Conservation (phyloP, 495 filamentous ascomycete species). For the Tuber melanosporum region DNA sequence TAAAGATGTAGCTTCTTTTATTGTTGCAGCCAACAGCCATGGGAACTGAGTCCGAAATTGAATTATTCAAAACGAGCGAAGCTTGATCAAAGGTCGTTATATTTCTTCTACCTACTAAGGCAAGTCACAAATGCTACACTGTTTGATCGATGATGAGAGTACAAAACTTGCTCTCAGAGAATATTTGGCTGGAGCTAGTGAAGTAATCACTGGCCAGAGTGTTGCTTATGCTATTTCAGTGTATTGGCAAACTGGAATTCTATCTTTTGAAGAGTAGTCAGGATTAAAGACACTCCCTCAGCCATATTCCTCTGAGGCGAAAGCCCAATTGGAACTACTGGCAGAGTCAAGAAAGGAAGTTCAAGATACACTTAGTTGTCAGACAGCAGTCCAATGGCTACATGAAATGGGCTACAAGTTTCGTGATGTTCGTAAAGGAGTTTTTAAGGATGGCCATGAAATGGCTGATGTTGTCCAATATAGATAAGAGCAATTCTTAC, state of each 20-base stretch:
- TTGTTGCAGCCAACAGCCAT: neutral
- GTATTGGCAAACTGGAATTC: neutral
- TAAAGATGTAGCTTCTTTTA: neutral
- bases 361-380: no score
- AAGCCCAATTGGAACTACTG: neutral
- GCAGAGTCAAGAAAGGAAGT: no score
- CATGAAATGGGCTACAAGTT: neutral
- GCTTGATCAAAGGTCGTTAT: neutral
- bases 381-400: neutral
- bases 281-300: neutral
- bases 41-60: neutral
- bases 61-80: neutral
- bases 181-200: neutral
- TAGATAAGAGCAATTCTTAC: neutral
- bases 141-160: neutral
- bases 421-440: neutral
- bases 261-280: neutral
- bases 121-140: neutral
- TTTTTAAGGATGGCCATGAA: conserved; percentile 3
- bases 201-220: neutral
- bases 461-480: neutral
- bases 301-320: neutral
- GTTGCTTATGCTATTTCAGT: neutral
- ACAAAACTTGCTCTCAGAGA: no score
- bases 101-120: neutral